A percentile compares a stretch with the other conserved stretches of the same genome.
Conservation (phyloP, 2,329 filamentous ascomycete genomes). For the Penicillium sp. region DNA sequence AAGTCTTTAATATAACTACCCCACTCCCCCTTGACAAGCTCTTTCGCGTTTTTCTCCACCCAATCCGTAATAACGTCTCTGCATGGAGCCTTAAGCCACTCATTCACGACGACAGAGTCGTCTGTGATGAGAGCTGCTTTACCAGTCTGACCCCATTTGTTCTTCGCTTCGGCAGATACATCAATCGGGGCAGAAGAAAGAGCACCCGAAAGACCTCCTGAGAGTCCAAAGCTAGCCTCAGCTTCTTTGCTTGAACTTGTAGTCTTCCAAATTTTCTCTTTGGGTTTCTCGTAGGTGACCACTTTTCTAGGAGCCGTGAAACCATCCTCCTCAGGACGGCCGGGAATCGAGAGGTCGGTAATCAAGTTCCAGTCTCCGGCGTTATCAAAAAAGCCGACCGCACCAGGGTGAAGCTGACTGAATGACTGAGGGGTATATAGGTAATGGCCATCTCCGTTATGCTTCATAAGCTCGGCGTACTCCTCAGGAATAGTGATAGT, state of each 20-base stretch:
- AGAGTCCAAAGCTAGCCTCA: constrained; percentile 3
- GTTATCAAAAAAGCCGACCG: constrained; percentile 9
- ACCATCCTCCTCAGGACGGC: constrained; percentile 8
- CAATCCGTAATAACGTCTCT: not conserved
- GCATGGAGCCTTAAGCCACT: not conserved
- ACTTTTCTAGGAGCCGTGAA: not conserved
- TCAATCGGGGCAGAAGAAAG: constrained; percentile 5
- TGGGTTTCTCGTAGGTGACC: not conserved
- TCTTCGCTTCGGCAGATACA: constrained; percentile 9
- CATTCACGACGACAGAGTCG: not conserved
- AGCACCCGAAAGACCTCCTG: constrained; percentile 5
- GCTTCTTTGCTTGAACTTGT: constrained; percentile 5
- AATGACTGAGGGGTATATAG: constrained; percentile 9
- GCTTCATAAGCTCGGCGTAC: constrained; percentile 14
- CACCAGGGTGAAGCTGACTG: constrained; percentile 8
- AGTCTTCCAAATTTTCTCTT: constrained; percentile 1
- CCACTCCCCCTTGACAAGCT: constrained; percentile 1
- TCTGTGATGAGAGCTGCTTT: constrained; percentile 10
- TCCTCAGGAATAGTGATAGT: constrained; percentile 4
- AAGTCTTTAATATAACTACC: constrained; percentile 4
- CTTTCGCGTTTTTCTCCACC: constrained; percentile 9
- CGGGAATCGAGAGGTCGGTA: constrained; percentile 11
- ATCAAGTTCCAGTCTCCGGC: constrained; percentile 7
- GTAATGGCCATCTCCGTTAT: constrained; percentile 8
- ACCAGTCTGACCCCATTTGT: constrained; percentile 6